A percentile compares a stretch with the other conserved stretches of the same genome.
phyloP scores from a whole-genome alignment of 179 eudicot species.

The Heliamphora pulchella region DNA sequence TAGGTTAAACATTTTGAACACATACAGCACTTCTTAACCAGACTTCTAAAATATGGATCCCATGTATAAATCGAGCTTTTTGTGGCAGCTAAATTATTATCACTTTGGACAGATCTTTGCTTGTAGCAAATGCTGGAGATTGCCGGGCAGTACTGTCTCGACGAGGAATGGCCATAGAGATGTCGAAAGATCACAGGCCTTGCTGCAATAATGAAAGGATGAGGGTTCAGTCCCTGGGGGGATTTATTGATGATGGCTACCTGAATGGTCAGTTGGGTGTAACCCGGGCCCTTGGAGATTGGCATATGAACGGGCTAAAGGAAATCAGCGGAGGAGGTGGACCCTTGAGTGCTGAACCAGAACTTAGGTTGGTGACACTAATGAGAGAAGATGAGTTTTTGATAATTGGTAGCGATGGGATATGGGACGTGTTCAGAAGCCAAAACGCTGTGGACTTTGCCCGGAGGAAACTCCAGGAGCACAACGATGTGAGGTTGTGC shows the following conservation, averaged over 20 bases:
- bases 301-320: slow-evolving; percentile 88
- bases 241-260: slow-evolving; percentile 67
- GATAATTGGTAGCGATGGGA: slow-evolving; percentile 84
- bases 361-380: slow-evolving; percentile 62
- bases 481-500: slow-evolving; percentile 71
- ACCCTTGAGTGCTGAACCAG: slow-evolving; percentile 86
- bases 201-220: slow-evolving; percentile 53
- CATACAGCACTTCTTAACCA: no score
- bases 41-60: no score
- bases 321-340: slow-evolving; percentile 41
- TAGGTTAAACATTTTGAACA: no score
- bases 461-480: slow-evolving; percentile 61
- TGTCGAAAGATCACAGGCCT: slow-evolving; percentile 89
- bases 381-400: slow-evolving; percentile 86
- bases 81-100: background rate
- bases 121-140: slow-evolving; percentile 98
- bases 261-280: slow-evolving; percentile 85
- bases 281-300: slow-evolving; percentile 84
- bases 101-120: slow-evolving; percentile 69
- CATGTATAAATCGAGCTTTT: no score
- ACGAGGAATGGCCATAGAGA: slow-evolving; percentile 62
- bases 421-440: slow-evolving; percentile 92
- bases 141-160: slow-evolving; percentile 88
- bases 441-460: slow-evolving; percentile 95
- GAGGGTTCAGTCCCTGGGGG: slow-evolving; percentile 80